phyloP scores from a whole-genome alignment of 1,139 yeast species.

The Kluyveromyces sp. region DNA sequence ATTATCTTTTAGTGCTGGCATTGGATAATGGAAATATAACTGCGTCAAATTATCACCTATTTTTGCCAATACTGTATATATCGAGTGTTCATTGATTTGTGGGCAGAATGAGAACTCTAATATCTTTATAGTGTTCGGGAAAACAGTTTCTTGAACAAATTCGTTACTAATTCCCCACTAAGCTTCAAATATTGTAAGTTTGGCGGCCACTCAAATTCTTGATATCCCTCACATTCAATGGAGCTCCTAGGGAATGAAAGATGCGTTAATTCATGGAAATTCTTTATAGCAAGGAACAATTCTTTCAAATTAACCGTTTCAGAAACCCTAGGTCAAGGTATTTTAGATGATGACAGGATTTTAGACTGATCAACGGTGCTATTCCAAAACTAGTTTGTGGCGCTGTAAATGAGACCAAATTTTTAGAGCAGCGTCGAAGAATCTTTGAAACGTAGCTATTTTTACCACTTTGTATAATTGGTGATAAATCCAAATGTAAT shows the following conservation, averaged over 20 bases:
- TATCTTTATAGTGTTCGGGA: slow-evolving; percentile 64
- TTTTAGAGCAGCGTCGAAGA: slow-evolving; percentile 62
- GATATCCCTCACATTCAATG: slow-evolving; percentile 58
- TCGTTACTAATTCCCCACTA: slow-evolving; percentile 88
- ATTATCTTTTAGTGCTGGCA: slow-evolving; percentile 68
- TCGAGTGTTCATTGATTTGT: slow-evolving; percentile 50
- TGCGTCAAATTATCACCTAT: slow-evolving; percentile 59
- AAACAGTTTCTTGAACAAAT: slow-evolving; percentile 55
- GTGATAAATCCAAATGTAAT: slow-evolving; percentile 56
- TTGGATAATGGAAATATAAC: slow-evolving; percentile 71
- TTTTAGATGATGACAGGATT: slow-evolving; percentile 56
- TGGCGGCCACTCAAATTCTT: slow-evolving; percentile 62
- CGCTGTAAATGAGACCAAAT: slow-evolving; percentile 64
- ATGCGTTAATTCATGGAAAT: slow-evolving; percentile 55
- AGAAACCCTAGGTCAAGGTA: slow-evolving; percentile 76
- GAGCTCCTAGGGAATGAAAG: slow-evolving; percentile 87
- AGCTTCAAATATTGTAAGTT: slow-evolving; percentile 62
- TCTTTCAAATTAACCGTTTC: slow-evolving; percentile 82
- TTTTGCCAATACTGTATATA: slow-evolving; percentile 50
- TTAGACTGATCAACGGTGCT: slow-evolving; percentile 74
- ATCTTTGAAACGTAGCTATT: slow-evolving; percentile 83
- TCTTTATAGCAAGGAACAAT: slow-evolving; percentile 64
- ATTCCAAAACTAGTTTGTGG: slow-evolving; percentile 94
- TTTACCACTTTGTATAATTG: slow-evolving; percentile 85
- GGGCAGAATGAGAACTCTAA: slow-evolving; percentile 89